Base-by-base conservation (phyloP, 2,329 filamentous ascomycete genomes). In the Epichloe uncinata region DNA sequence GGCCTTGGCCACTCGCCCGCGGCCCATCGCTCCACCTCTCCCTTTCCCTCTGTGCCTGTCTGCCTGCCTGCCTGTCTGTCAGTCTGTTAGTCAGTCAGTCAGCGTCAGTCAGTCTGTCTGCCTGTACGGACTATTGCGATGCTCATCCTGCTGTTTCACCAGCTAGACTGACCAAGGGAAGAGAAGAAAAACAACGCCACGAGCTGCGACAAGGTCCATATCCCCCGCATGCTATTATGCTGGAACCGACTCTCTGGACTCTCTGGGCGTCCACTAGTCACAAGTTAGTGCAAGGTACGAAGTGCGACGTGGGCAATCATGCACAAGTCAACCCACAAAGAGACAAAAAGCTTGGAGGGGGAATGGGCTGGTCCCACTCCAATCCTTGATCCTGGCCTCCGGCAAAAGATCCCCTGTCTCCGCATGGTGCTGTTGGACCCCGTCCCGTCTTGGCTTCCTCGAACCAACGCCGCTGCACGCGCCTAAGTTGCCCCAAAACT, bases 391-490 rank as follows among this genome's bases (percentile, higher is more conserved):
- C 30, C 40, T 44, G 22, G 7, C 36, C 45, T 50, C 50, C 47
- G 46, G 50, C 42, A 48, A n/a, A n/a, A n/a, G n/a, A n/a, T n/a
- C n/a, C n/a, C 42, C 47, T 47, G 37, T 26, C 42, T 41, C 20
- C 47, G 33, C 47, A 26, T 26, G 26, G 26, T 9, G 26, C 26
- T 30, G 26, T 30, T 9, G 8, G 26, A 30, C 37, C 48, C 42
- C 42, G 35, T 45, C 48, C 18, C 35, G 8, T 45, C 35, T n/a
- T 30, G 38, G 9, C n/a, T 38, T n/a, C n/a, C 49, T 51, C 49
- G 34, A 51, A 48, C 45, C 49, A 51, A 26, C n/a, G n/a, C n/a
- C 40, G 18, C 20, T 30, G 26, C 26, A 30, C 26, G 7, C 26
- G 26, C 26, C 26, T 8, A 34, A 15, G n/a, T 16, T n/a, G 33